A percentile compares a stretch with the other conserved stretches of the same genome.
phyloP scores from a whole-genome alignment of 2,329 filamentous ascomycete species.

The Pezicula rhizophila region DNA sequence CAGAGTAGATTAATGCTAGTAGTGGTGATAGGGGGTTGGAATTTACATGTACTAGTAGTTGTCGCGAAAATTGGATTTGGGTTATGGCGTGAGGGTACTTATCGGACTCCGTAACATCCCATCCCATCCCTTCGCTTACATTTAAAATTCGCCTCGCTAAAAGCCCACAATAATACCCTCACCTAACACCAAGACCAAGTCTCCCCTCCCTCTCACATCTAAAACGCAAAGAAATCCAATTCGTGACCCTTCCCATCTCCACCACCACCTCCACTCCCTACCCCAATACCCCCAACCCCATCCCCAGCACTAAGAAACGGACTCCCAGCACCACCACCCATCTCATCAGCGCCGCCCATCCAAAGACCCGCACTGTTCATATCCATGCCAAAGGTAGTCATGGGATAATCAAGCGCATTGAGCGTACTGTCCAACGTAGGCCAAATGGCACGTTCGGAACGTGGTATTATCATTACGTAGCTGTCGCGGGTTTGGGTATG shows the following conservation, averaged over 20 bases:
- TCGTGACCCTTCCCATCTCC: constrained; percentile 28
- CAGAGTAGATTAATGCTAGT: too few species aligned
- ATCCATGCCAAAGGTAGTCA: constrained; percentile 6
- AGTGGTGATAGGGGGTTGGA: too few species aligned
- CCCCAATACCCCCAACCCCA: background rate
- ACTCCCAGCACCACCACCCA: background rate
- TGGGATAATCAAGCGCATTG: constrained; percentile 13
- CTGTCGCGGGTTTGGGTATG: constrained; percentile 2
- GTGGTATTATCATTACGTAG: constrained; percentile 11
- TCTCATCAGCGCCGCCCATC: constrained; percentile 1
- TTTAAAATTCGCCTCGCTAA: too few species aligned
- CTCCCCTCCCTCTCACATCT: background rate
- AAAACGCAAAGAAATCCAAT: constrained; percentile 36
- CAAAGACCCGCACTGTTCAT: background rate
- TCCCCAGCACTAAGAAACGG: background rate
- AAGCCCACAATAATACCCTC: too few species aligned
- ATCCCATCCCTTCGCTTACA: too few species aligned
- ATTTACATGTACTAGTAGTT: too few species aligned
- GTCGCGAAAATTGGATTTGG: too few species aligned
- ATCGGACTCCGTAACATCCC: too few species aligned
- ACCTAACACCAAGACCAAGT: too few species aligned
- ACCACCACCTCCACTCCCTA: background rate
- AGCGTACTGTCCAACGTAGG: constrained; percentile 8
- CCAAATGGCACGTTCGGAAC: constrained; percentile 8
- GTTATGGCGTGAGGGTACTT: too few species aligned